Base-by-base conservation (phyloP, 495 filamentous ascomycete species). In the Stereocaulon alpinum region DNA sequence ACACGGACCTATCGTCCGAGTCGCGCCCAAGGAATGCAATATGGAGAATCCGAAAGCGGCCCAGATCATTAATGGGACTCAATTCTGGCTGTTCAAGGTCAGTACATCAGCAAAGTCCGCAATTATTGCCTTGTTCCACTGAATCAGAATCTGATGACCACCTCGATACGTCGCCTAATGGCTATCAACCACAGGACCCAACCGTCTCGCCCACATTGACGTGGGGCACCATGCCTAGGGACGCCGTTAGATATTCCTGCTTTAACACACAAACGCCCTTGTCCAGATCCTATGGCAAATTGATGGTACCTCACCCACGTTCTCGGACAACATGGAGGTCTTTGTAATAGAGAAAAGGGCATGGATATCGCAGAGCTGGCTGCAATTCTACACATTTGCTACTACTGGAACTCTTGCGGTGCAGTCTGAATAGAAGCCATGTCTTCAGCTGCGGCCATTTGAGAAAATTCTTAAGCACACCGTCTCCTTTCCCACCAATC, bases 321-420 rank as follows among this genome's bases (percentile, higher is more conserved):
- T 61, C 17, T 30, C 56, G 20, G 51, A 56, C 5, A 43, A 45
- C 45, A 29, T 61, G 41, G 27, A 20, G 14, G 12, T 6, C 1
- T 56, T 49, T 30, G 69, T 77, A 0, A 59, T 68, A 1, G 64
- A 55, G 2, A 67, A 65, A 0, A 42, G 20, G 41, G 42, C 1
- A 64, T 79, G 11, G 72, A 84, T 60, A 69, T 84, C 3, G 72
- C 72, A 0, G 69, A 77, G 45, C 24, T 91, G 88, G 88, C 71
- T 89, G 20, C 86, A 91, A 65, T 89, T 82, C 65, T 90, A 83
- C 65, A 85, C 86, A 3, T 90, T 89, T 64, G 88, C 91, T 65
- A 84, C 88, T 41, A 69, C 86, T 73, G 69, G 85, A 71, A 76
- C 69, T 66, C 76, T 87, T 12, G 82, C 82, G 2, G 87, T 84